Conservation (phyloP, 2,329 filamentous ascomycete species). For the Epichloe brachyelytri region DNA sequence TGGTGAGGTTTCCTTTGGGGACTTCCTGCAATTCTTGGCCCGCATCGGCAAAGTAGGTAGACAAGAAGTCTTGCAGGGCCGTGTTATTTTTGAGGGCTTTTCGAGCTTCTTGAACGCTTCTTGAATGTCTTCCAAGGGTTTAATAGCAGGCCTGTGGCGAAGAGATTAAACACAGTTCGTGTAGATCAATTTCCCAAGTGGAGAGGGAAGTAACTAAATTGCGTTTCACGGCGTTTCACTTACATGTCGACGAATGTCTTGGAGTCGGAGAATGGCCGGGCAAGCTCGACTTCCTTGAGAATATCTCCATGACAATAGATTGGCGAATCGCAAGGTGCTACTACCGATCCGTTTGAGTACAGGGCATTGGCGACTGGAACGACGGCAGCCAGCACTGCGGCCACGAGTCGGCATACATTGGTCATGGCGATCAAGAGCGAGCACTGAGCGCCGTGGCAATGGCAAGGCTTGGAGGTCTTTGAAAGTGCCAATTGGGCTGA, state of each 20-base stretch:
- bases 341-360: constrained; percentile 46
- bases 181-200: background rate
- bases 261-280: constrained; percentile 50
- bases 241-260: constrained; percentile 62
- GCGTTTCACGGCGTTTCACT: constrained; percentile 16
- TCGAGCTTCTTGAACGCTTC: constrained; percentile 45
- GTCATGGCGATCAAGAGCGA: constrained; percentile 10
- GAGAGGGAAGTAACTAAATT: background rate
- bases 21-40: constrained; percentile 49
- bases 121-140: constrained; percentile 45
- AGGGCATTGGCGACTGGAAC: constrained; percentile 27
- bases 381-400: constrained; percentile 15
- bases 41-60: constrained; percentile 48
- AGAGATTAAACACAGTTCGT: background rate
- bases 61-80: constrained; percentile 47
- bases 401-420: constrained; percentile 12
- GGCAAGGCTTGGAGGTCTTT: no score
- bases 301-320: constrained; percentile 56
- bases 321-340: constrained; percentile 53
- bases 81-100: constrained; percentile 52
- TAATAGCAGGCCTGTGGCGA: constrained; percentile 40
- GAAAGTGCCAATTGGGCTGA: background rate
- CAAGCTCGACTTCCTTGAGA: constrained; percentile 48
- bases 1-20: constrained; percentile 35
- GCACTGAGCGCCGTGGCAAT: background rate